Evolutionary conservation across 1,139 yeast species (phyloP), one percentile per base, ranked within the genome.

Genomic region (Yamadazyma diospyri): DNA sequence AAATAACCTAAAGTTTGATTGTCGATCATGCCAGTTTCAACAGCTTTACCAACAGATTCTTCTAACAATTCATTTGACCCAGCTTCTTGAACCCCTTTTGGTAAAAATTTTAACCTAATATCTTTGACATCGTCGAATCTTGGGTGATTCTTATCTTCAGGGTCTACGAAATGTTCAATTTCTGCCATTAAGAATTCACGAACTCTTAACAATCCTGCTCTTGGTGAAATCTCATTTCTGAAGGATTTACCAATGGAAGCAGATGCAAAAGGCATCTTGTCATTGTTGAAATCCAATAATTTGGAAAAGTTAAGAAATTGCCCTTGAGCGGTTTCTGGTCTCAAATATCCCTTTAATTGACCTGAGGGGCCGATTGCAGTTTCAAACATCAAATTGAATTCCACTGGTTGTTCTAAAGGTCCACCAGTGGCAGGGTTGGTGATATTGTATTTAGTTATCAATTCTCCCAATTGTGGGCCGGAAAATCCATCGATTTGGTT

Each of bases 311-410:
- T 94, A 56, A 94, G 74, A 64, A 94, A 94, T 67, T 94, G 98
- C 53, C 99, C 98, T 71, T 94, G 99, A 18, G 99, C 99, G 42
- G 99, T 94, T 69, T 94, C 99, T 38, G 99, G 99, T 65, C 99
- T 81, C 57, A 94, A 69, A 65, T 76, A 94, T 48, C 98, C 98
- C 71, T 85, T 88, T 62, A 89, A 69, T 57, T 82, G 88, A 54
- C 98, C 98, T 38, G 97, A 85, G 41, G 99, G 98, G 35, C 99
- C 99, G 59, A 94, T 94, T 38, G 96, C 96, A 38, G 99, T 94
- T 63, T 89, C 97, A 58, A 94, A 94, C 98, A 94, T 94, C 63
- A 94, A 79, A 69, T 94, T 94, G 78, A 94, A 94, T 58, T 88
- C 97, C 46, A 74, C 78, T 47, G 99, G 99, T 30, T 82, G 83